These are phyloP conservation scores for Eucalyptus globulus DNA, from an alignment of 345 rosid genomes.

Conservation along the genomic window DNA sequence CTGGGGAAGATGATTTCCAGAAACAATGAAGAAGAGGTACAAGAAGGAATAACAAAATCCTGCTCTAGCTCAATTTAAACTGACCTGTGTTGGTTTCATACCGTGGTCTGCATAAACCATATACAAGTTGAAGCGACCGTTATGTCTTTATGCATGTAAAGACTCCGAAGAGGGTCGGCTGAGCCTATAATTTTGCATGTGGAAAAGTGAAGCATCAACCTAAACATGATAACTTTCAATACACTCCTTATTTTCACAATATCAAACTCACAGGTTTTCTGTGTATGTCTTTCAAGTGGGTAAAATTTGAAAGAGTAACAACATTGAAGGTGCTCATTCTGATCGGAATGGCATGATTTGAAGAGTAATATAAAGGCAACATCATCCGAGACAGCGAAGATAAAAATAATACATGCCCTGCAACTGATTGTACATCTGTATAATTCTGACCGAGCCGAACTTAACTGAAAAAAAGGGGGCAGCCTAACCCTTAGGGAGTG, in stretches of 20 bases:
- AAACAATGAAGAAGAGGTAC: not conserved
- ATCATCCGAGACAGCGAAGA: not conserved
- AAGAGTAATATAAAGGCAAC: not conserved
- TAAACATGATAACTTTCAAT: not conserved
- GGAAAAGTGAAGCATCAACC: not conserved
- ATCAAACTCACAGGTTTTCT: not conserved
- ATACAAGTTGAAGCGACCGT: not conserved
- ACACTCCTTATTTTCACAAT: not conserved
- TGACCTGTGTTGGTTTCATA: not conserved
- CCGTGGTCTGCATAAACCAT: not conserved
- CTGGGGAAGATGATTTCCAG: not conserved
- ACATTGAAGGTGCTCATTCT: not conserved
- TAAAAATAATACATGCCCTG: not conserved
- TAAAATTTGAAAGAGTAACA: not conserved
- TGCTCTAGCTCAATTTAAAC: not conserved
- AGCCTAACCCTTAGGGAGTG: not conserved
- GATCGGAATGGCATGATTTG: not conserved
- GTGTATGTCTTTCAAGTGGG: not conserved
- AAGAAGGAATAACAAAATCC: not conserved
- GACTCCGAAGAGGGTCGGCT: not conserved
- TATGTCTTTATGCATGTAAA: not conserved
- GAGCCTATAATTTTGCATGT: not conserved
- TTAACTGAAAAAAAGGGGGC: not conserved
- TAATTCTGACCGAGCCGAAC: not conserved
- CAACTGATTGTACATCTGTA: not conserved